A percentile compares a stretch with the other conserved stretches of the same genome.
phyloP scores from a whole-genome alignment of 345 rosid genomes.

The Populus euphratica region DNA sequence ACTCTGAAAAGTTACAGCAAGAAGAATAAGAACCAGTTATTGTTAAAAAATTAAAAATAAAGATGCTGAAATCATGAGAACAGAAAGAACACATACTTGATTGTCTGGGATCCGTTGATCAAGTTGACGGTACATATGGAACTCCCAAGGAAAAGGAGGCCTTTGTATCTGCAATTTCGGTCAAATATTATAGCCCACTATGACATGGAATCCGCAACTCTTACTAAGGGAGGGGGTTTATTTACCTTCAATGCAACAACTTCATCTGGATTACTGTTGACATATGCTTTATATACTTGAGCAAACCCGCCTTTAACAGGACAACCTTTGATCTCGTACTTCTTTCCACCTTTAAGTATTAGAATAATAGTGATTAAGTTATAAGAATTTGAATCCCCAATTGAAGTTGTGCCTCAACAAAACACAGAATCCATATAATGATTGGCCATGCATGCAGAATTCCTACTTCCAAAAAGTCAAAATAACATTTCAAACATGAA shows the following conservation, averaged over 20 bases:
- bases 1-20: conserved; percentile 51
- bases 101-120: conserved; percentile 62
- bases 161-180: conserved; percentile 66
- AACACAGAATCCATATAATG: neutral
- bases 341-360: conserved; percentile 61
- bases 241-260: conserved; percentile 77
- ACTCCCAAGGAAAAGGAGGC: conserved; percentile 96
- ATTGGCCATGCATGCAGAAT: neutral
- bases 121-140: conserved; percentile 90
- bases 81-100: conserved; percentile 43
- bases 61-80: conserved; percentile 11
- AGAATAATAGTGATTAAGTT: conserved; percentile 4
- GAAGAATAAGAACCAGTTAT: conserved; percentile 4
- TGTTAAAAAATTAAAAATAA: neutral
- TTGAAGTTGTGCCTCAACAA: neutral
- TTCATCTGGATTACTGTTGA: conserved; percentile 68
- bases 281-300: conserved; percentile 72
- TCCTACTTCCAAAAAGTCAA: neutral
- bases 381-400: neutral
- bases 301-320: conserved; percentile 96
- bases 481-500: neutral
- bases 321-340: conserved; percentile 94
- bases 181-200: conserved; percentile 2
- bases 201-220: neutral
- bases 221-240: neutral